Base-by-base conservation (phyloP, 495 filamentous ascomycete genomes). In the Penicillium verhagenii region DNA sequence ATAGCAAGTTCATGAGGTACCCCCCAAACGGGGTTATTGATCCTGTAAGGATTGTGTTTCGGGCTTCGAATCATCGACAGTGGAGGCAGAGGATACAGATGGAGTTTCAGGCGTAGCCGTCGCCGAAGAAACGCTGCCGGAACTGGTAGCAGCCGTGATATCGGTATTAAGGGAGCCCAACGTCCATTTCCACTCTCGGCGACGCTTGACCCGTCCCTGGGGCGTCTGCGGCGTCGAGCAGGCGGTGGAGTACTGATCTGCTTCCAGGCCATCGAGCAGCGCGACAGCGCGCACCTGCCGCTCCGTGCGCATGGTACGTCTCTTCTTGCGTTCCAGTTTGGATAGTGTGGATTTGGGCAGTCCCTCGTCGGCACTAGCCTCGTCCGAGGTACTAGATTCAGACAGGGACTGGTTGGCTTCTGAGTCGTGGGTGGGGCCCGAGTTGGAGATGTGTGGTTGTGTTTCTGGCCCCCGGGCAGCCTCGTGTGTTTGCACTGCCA, bases 141-240 rank as follows among this genome's bases (percentile, higher is more conserved):
- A 39, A 19, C 25, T 46, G 9, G 11, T 47, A 38, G 38, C 42
- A 6, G 24, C 24, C 9, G 33, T 16, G 26, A 54, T 33, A 35
- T 24, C 20, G n/a, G 54, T 37, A 3, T 68, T 53, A 4, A 73
- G 20, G 6, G 81, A 75, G 0, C 72, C 80, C 14, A 85, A 59
- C 3, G 82, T 85, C 82, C 82, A 85, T 46, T 69, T 65, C 82
- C 82, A 85, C 61, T 81, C 75, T 18, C 81, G 64, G 4, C 77
- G 72, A 20, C 78, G 76, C 50, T 83, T 84, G 50, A 63, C 63
- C 2, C 79, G 74, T 21, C 67, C 70, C 20, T 77, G 76, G 4
- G 81, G 79, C 8, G 78, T 82, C 33, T 75, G 73, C 1, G 81
- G 78, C 37, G 70, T 77, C 8, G 67, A 67, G 6, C 69, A 67